Evolutionary conservation across 805 yeast genomes (phyloP).

Genomic region (Starmerella gropengiesseri): DNA sequence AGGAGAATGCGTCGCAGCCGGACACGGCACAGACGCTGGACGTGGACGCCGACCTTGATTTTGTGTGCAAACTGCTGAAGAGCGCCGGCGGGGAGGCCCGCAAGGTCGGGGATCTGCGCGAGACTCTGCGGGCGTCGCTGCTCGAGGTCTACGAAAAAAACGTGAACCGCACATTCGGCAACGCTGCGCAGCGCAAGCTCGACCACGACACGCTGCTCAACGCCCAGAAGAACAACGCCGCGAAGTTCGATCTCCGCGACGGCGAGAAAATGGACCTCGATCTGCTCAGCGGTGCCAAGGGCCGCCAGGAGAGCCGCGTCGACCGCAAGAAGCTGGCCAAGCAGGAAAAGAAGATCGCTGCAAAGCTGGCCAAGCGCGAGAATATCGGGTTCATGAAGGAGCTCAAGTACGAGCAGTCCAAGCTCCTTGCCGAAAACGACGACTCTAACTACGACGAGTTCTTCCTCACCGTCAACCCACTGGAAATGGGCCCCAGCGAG

Average conservation of each 20-base stretch:
- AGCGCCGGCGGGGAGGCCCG: constrained; percentile 73
- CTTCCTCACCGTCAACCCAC: constrained; percentile 89
- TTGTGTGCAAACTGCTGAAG: constrained; percentile 50
- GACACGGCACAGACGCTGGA: constrained; percentile 67
- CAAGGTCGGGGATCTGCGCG: constrained; percentile 47
- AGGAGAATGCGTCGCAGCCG: constrained; percentile 67
- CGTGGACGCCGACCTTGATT: constrained; percentile 54
- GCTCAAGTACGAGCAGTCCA: constrained; percentile 60
- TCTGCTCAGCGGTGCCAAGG: constrained; percentile 60
- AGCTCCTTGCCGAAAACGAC: constrained; percentile 52
- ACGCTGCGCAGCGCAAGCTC: constrained; percentile 83
- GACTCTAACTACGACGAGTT: constrained; percentile 83
- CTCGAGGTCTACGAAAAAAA: constrained; percentile 41
- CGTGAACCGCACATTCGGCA: constrained; percentile 36
- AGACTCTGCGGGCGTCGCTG: constrained; percentile 38
- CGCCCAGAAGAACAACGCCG: constrained; percentile 58
- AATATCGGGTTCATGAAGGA: constrained; percentile 27
- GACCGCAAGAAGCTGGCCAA: constrained; percentile 94
- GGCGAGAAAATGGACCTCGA: constrained; percentile 60
- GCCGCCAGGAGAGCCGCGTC: constrained; percentile 78
- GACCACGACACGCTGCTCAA: constrained; percentile 52
- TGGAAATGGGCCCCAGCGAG: constrained; percentile 51
- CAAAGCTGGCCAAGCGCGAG: constrained; percentile 80
- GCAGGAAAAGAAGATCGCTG: constrained; percentile 94
- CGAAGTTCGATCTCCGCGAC: constrained; percentile 52